Conservation (phyloP, 345 rosid species). For the Cardamine occulta region DNA sequence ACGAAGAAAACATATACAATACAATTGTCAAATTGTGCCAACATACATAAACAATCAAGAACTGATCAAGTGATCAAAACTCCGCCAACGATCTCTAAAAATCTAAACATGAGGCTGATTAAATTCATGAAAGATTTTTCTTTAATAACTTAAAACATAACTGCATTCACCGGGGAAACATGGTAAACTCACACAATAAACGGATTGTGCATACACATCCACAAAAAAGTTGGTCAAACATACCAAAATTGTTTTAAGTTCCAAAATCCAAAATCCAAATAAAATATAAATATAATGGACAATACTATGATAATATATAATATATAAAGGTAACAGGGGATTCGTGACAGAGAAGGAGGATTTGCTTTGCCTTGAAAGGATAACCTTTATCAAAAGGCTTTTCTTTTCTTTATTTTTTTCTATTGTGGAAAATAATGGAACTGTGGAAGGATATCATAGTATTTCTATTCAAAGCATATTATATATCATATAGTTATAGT, state of each 20-base stretch:
- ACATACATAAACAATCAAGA: not conserved
- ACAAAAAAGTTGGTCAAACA: not conserved
- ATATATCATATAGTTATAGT: too few relatives aligned
- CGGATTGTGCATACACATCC: not conserved
- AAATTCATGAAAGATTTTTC: not conserved
- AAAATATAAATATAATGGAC: conserved; percentile 11
- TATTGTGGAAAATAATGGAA: not conserved
- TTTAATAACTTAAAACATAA: not conserved
- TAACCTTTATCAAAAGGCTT: conserved; percentile 28
- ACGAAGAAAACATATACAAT: not conserved
- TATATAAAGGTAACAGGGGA: conserved; percentile 24
- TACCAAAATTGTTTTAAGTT: not conserved
- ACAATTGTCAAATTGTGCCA: not conserved
- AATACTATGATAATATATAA: not conserved
- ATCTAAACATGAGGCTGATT: not conserved
- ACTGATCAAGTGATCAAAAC: not conserved
- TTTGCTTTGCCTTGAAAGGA: conserved; percentile 38
- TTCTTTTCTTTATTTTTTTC: not conserved
- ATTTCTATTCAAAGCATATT: conserved; percentile 18
- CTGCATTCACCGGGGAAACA: not conserved
- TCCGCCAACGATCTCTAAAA: not conserved
- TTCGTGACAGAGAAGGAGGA: conserved; percentile 40
- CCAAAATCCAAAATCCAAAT: not conserved
- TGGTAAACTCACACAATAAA: not conserved
- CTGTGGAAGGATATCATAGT: conserved; percentile 23